Base-by-base conservation (phyloP, 169 alveolate species). In the Babesia bigemina region DNA sequence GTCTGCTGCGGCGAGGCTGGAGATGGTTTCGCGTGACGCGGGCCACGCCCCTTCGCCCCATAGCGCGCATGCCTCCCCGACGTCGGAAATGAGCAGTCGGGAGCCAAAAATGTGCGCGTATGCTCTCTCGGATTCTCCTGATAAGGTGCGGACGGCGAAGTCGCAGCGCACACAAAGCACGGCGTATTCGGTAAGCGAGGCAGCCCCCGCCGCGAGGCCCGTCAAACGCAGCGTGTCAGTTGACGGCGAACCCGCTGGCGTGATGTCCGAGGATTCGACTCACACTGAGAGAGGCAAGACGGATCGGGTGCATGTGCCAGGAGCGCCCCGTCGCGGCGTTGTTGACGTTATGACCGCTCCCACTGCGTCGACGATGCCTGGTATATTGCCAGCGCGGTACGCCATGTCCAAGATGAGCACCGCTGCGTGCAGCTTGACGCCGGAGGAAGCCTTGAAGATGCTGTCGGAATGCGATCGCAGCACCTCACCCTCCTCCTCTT, bases 361-460 rank as follows among this genome's bases (percentile, higher is more conserved):
- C 10, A 6, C 39, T 33, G 39, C 39, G 6, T 33, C 39, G 39
- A 33, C 39, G 2, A 4, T 33, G 39, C 39, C 39, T 33, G 39
- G 39, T 33, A 4, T 33, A 33, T 33, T 33, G 39, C 39, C 39
- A 33, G 39, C 39, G 6, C 11, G 33, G 7, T 39, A 36, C 36
- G 55, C 39, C 24, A 50, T 61, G 21, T 29, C 39, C 6, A 44
- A 39, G 39, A 44, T 61, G 13, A 16, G n/a, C 12, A 17, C 70
- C n/a, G 13, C n/a, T 3, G 55, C 19, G 4, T 42, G 39, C 45
- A 29, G 53, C 19, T 2, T 61, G 12, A 36, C 70, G 3, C 55
- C 55, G 9, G 70, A 61, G 39, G 70, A 61, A 29, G 70, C 70
- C 19, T 28, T 61, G n/a, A 61, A 61, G 55, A 33, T 61, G 55